These are phyloP conservation scores for Metarhizium sp. DNA, from an alignment of 2,329 filamentous ascomycete genomes.

Conservation along the genomic window DNA sequence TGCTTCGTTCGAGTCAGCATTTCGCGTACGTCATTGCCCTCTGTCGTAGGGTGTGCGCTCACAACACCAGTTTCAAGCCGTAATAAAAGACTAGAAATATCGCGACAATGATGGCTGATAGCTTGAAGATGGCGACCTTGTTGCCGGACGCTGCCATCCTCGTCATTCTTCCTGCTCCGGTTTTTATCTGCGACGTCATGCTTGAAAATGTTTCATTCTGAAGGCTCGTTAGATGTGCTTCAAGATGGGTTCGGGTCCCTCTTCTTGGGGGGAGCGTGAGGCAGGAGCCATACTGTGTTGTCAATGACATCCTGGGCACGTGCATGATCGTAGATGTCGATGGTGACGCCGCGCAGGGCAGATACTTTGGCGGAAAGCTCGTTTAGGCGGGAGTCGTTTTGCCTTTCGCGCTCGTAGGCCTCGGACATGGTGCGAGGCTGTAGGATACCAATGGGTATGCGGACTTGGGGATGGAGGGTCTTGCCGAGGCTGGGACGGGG, in stretches of 20 bases:
- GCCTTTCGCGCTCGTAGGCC: slow-evolving; percentile 70
- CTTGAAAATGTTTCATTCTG: slow-evolving; percentile 86
- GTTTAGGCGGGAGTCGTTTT: slow-evolving; percentile 91
- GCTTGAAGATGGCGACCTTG: slow-evolving; percentile 81
- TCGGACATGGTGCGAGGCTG: slow-evolving; percentile 49
- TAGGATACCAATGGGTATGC: not conserved
- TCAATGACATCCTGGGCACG: slow-evolving; percentile 83
- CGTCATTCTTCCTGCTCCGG: slow-evolving; percentile 70
- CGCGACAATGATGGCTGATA: slow-evolving; percentile 73
- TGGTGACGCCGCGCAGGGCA: slow-evolving; percentile 82
- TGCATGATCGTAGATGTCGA: slow-evolving; percentile 97
- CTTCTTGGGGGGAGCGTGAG: too few species aligned
- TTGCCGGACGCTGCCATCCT: slow-evolving; percentile 90
- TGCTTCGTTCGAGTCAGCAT: not conserved
- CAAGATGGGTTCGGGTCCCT: not conserved
- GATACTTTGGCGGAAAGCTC: slow-evolving; percentile 87
- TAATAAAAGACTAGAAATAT: slow-evolving; percentile 70
- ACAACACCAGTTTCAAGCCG: slow-evolving; percentile 54
- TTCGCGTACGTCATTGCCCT: not conserved
- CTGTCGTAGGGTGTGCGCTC: slow-evolving; percentile 8
- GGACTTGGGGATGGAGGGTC: not conserved
- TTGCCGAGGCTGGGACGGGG: not conserved
- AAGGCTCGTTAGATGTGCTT: not conserved
- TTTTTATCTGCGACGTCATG: slow-evolving; percentile 74
- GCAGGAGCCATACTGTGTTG: slow-evolving; percentile 53